Evolutionary conservation across 176 grass and related monocot genomes (phyloP), one percentile per base, ranked within the genome.

Genomic region (Stipa capillata): DNA sequence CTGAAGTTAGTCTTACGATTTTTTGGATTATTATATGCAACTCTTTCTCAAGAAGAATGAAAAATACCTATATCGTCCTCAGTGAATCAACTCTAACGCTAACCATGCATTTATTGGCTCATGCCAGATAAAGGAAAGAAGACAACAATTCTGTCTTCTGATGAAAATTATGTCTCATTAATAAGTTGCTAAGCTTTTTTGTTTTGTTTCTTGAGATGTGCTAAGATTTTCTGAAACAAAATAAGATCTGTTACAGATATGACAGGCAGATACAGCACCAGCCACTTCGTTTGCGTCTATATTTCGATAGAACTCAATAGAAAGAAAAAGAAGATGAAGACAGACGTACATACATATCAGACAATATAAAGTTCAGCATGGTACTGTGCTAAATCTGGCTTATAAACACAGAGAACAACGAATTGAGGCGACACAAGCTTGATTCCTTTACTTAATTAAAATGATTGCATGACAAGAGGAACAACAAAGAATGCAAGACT

Each of bases 361-460:
- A 72, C 10, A 53, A 76, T 43, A 44, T 60, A 60, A 16, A 45
- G 4, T n/a, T 57, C 24, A 77, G 39, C 39, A 77, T 44, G 39
- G 17, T 58, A 45, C 8, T 33, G 25, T 61, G 74, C 31, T 78
- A 48, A 35, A 50, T 23, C 20, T 64, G 43, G 43, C 42, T 50
- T 72, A n/a, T 13, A 47, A 36, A 43, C 21, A 47, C 10, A 43
- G 54, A 77, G 21, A 35, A 58, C 7, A 14, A 79, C 28, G 37
- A 67, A 40, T 34, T 40, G 45, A 84, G 34, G 60, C 41, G 51
- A 74, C 52, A 75, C 21, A 58, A 41, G 52, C 33, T 75, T 54
- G 13, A 75, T 28, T 42, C 35, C 45, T 55, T 49, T 18, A 84
- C 40, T 84, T 80, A 31, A 80, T 33, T 58, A 28, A 53, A 51